A percentile compares a stretch with the other conserved stretches of the same genome.
These are phyloP conservation scores for Geum urbanum DNA, from an alignment of 306 rosid genomes.

Conservation along the genomic window DNA sequence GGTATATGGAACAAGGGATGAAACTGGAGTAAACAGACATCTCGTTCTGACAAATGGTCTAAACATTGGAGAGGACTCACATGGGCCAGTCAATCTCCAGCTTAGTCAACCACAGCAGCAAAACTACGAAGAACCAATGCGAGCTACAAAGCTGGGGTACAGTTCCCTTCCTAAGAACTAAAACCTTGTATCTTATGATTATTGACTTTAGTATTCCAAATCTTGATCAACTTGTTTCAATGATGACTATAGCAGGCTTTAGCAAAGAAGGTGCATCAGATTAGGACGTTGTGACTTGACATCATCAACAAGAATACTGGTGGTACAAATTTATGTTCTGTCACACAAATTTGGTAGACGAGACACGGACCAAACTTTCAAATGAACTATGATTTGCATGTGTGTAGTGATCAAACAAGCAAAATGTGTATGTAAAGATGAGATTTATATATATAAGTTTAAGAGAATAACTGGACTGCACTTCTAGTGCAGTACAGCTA, in stretches of 20 bases:
- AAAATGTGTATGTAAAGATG: constrained; percentile 36
- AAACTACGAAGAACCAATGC: constrained; percentile 36
- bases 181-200: constrained; percentile 14
- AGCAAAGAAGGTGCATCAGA: constrained; percentile 33
- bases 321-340: constrained; percentile 33
- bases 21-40: constrained; percentile 37
- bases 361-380: constrained; percentile 24
- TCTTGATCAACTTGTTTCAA: constrained; percentile 30
- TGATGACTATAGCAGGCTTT: constrained; percentile 62
- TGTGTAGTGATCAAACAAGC: constrained; percentile 34
- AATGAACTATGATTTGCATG: constrained; percentile 33
- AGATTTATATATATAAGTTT: constrained; percentile 22
- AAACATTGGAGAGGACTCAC: constrained; percentile 49
- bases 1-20: constrained; percentile 71
- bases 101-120: constrained; percentile 77
- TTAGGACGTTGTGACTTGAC: constrained; percentile 25
- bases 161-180: constrained; percentile 21
- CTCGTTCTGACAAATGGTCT: constrained; percentile 43
- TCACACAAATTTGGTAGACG: constrained; percentile 29
- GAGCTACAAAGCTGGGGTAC: constrained; percentile 65
- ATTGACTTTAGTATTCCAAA: constrained; percentile 21
- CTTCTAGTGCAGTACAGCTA: constrained; percentile 12
- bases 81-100: constrained; percentile 69
- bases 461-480: constrained; percentile 29
- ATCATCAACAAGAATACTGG: constrained; percentile 40